Conservation (phyloP, 176 grass and related monocot species). For the Otatea glauca region DNA sequence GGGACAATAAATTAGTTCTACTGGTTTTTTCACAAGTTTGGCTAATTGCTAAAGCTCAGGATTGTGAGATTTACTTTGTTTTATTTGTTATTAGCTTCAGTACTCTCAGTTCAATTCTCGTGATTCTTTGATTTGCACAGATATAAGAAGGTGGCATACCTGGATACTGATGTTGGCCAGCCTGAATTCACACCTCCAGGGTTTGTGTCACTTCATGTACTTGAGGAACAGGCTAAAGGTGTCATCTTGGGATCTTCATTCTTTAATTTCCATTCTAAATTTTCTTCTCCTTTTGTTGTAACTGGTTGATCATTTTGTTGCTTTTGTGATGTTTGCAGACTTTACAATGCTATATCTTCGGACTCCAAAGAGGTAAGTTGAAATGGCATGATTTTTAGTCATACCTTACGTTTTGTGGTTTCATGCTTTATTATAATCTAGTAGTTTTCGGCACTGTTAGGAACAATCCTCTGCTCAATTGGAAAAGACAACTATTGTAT, state of each 20-base stretch:
- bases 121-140: constrained; percentile 44
- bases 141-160: constrained; percentile 66
- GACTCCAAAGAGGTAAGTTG: constrained; percentile 62
- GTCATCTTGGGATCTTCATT: neutral
- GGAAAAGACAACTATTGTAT: neutral
- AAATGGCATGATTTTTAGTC: neutral
- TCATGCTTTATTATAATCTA: neutral
- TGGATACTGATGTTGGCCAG: constrained; percentile 88
- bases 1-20: neutral
- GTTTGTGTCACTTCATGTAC: constrained; percentile 73
- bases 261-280: constrained; percentile 1
- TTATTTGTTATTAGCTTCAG: neutral
- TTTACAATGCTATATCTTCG: constrained; percentile 67
- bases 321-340: constrained; percentile 52
- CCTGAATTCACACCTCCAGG: constrained; percentile 76
- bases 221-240: constrained; percentile 67
- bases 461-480: constrained; percentile 7
- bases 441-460: neutral
- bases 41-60: neutral
- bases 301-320: constrained; percentile 10
- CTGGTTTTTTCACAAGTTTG: constrained; percentile 11
- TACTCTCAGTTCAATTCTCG: constrained; percentile 7
- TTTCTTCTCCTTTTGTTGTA: neutral
- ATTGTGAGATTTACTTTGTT: neutral
- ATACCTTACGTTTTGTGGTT: neutral